These are phyloP conservation scores for Acorus calamus DNA, from an alignment of 106 monocot species.

Conservation along the genomic window DNA sequence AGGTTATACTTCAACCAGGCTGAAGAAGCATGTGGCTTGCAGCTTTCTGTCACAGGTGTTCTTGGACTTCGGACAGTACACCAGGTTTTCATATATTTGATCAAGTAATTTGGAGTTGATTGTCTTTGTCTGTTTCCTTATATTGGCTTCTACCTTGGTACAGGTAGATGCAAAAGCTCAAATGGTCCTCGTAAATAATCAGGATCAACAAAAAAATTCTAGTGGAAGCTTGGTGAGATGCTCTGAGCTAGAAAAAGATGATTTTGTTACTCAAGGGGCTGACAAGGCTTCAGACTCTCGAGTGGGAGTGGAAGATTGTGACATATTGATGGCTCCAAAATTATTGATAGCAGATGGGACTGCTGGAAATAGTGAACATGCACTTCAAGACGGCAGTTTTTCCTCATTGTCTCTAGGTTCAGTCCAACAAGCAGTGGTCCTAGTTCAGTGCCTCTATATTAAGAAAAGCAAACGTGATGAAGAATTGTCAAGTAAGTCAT, in stretches of 20 bases:
- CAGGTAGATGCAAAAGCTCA: constrained; percentile 88
- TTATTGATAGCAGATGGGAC: constrained; percentile 44
- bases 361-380: constrained; percentile 14
- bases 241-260: constrained; percentile 6
- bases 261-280: constrained; percentile 5
- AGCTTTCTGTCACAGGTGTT: constrained; percentile 66
- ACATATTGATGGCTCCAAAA: constrained; percentile 64
- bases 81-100: constrained; percentile 48
- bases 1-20: constrained; percentile 60
- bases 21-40: constrained; percentile 58
- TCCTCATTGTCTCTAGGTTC: constrained; percentile 21
- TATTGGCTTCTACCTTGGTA: not conserved
- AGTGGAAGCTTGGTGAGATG: constrained; percentile 6
- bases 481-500: constrained; percentile 79
- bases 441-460: constrained; percentile 66
- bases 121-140: not conserved
- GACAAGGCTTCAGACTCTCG: constrained; percentile 11
- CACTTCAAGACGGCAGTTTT: constrained; percentile 4
- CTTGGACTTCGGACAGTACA: constrained; percentile 86
- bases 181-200: constrained; percentile 64
- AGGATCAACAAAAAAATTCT: constrained; percentile 18
- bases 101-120: not conserved
- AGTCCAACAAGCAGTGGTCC: constrained; percentile 74
- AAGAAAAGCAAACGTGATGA: constrained; percentile 70
- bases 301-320: constrained; percentile 38